Evolutionary conservation across 202 grass and related monocot species (phyloP), one percentile per base, ranked within the genome.

Genomic region (Panicum virgatum): DNA sequence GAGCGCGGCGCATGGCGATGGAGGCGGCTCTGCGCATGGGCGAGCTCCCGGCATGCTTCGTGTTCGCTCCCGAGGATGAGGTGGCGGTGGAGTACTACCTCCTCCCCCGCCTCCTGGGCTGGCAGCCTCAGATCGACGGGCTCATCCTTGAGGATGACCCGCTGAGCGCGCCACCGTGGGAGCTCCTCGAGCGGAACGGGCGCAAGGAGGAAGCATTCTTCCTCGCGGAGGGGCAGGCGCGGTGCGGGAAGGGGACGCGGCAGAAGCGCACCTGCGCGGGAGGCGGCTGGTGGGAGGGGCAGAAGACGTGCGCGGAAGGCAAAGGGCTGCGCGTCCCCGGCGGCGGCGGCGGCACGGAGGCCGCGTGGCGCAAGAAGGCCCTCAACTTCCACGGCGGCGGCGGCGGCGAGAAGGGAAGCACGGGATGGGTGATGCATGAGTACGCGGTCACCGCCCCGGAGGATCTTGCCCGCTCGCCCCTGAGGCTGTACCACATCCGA

Each of bases 391-490:
- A 71, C 0, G 23, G 15, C 43, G 39, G 12, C 39, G 64, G 43
- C 43, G 43, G 54, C 56, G 23, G 56, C 11, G 12, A 32, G 8
- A 71, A 71, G 68, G 68, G 68, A 5, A 71, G 68, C 68, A 71
- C 44, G 44, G 68, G 68, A 5, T 71, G 68, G 68, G 68, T 71
- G 44, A 71, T 71, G 68, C 68, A 71, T 4, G 68, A 71, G 68
- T 71, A 71, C 23, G 25, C 26, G 15, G 18, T 71, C 44, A 71
- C 68, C 25, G 44, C 15, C 0, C 25, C 43, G 25, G 44, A 48
- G 25, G 8, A 71, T 16, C 44, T 71, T 13, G 68, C 68, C 15
- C 14, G 16, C 15, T 48, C 43, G 26, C 68, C 16, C 12, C 68
- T 71, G 68, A 30, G 25, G 15, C 6, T 71, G 14, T 71, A 20